Percentiles rank a stretch among this genome's conserved stretches.
Conservation (phyloP, 331 rosid genomes). For the Spiraea crenata region DNA sequence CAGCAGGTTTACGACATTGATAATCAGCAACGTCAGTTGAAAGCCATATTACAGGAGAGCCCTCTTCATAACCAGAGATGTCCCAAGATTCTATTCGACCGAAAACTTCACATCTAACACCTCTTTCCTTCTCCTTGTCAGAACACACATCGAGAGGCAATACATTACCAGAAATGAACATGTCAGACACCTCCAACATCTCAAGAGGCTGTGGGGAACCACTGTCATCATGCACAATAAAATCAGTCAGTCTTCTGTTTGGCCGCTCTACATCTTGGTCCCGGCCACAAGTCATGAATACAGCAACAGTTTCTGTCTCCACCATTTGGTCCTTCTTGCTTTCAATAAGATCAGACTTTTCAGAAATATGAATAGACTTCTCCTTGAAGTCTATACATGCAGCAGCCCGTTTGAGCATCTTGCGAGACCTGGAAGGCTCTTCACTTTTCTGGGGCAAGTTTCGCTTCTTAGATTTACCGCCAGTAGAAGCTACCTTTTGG, state of each 20-base stretch:
- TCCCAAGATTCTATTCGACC: slow-evolving; percentile 90
- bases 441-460: slow-evolving; percentile 37
- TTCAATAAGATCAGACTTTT: slow-evolving; percentile 57
- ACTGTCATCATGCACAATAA: slow-evolving; percentile 61
- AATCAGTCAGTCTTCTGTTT: slow-evolving; percentile 76
- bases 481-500: slow-evolving; percentile 32
- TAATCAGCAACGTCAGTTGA: slow-evolving; percentile 84
- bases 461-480: slow-evolving; percentile 52
- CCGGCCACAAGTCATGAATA: slow-evolving; percentile 53
- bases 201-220: slow-evolving; percentile 64
- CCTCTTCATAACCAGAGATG: slow-evolving; percentile 92
- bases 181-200: slow-evolving; percentile 70
- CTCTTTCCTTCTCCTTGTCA: slow-evolving; percentile 62
- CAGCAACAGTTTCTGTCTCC: slow-evolving; percentile 64
- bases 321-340: slow-evolving; percentile 55
- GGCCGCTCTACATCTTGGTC: slow-evolving; percentile 49
- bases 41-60: slow-evolving; percentile 79
- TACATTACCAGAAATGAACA: slow-evolving; percentile 72
- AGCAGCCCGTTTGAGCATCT: slow-evolving; percentile 89
- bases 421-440: slow-evolving; percentile 43
- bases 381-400: slow-evolving; percentile 68
- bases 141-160: slow-evolving; percentile 55
- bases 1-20: slow-evolving; percentile 66
- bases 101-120: slow-evolving; percentile 72
- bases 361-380: slow-evolving; percentile 44